These are phyloP conservation scores for Tolypocladium tundrense DNA, from an alignment of 2,329 filamentous ascomycete species.

Conservation along the genomic window DNA sequence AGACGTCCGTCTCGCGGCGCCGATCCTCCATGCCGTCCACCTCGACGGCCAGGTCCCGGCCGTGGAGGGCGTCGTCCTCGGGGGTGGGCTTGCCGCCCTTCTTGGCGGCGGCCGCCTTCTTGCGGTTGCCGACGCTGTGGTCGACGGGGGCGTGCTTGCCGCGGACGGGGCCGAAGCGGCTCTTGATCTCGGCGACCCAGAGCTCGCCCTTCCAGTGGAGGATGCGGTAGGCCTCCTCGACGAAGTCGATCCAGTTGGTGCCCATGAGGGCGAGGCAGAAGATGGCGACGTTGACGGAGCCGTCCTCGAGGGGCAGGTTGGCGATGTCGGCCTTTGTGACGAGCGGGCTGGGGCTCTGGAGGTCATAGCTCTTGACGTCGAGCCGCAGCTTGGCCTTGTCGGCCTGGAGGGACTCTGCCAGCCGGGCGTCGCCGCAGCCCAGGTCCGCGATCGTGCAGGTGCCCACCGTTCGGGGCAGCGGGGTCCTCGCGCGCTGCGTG, in stretches of 20 bases:
- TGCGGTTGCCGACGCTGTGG: constrained; percentile 63
- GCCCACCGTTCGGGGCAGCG: constrained; percentile 63
- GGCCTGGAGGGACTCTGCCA: constrained; percentile 58
- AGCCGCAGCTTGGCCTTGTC: constrained; percentile 59
- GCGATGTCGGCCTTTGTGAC: constrained; percentile 88
- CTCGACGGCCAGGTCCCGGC: constrained; percentile 53
- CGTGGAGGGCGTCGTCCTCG: constrained; percentile 38
- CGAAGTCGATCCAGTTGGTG: constrained; percentile 94
- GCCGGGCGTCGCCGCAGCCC: constrained; percentile 83
- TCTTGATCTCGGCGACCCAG: constrained; percentile 97
- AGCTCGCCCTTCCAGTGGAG: constrained; percentile 91
- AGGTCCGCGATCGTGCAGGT: constrained; percentile 77
- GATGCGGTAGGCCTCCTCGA: constrained; percentile 90
- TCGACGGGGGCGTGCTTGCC: constrained; percentile 36
- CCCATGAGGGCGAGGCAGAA: constrained; percentile 98
- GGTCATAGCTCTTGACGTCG: constrained; percentile 74
- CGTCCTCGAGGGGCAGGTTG: constrained; percentile 64
- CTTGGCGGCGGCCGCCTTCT: constrained; percentile 33
- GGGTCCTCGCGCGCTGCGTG: constrained; percentile 20
- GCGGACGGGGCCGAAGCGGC: constrained; percentile 53
- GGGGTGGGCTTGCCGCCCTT: constrained; percentile 38
- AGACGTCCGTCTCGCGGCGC: constrained; percentile 72
- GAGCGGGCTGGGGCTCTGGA: constrained; percentile 64
- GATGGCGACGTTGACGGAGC: constrained; percentile 73
- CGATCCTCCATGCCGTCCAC: constrained; percentile 58